phyloP scores from a whole-genome alignment of 129 eudicot species.

The Artemisia annua region DNA sequence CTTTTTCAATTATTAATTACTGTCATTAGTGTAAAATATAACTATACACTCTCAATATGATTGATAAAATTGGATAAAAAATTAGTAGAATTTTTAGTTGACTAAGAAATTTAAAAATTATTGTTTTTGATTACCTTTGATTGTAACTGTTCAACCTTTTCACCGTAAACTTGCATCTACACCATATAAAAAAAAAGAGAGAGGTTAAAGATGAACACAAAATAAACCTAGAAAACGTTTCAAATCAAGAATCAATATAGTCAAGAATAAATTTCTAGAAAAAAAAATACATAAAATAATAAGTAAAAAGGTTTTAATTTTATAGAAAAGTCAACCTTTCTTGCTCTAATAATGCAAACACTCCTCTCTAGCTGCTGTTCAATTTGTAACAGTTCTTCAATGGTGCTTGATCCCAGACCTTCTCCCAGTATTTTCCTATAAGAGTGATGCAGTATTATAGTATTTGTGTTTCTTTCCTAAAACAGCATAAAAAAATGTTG shows the following conservation, averaged over 20 bases:
- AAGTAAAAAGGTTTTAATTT: not conserved
- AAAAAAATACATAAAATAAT: not conserved
- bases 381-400: slow-evolving; percentile 69
- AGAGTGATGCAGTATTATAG: not conserved
- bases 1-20: not conserved
- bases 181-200: slow-evolving; percentile 6
- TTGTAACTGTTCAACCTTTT: slow-evolving; percentile 56
- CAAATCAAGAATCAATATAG: not conserved
- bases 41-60: too few relatives aligned
- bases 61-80: too few relatives aligned
- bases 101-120: not conserved
- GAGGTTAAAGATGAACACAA: not conserved
- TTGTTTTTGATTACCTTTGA: slow-evolving; percentile 51
- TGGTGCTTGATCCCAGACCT: slow-evolving; percentile 57
- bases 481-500: not conserved
- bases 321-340: slow-evolving; percentile 52
- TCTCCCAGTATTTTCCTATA: slow-evolving; percentile 75
- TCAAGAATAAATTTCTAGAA: not conserved
- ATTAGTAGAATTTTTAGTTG: too few relatives aligned
- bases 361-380: slow-evolving; percentile 76
- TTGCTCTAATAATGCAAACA: slow-evolving; percentile 55
- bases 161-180: slow-evolving; percentile 71
- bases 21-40: not conserved
- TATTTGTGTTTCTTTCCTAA: not conserved
- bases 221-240: not conserved